Evolutionary conservation across 768 basidiomycete species (phyloP).

Genomic region (Lentinula edodes): DNA sequence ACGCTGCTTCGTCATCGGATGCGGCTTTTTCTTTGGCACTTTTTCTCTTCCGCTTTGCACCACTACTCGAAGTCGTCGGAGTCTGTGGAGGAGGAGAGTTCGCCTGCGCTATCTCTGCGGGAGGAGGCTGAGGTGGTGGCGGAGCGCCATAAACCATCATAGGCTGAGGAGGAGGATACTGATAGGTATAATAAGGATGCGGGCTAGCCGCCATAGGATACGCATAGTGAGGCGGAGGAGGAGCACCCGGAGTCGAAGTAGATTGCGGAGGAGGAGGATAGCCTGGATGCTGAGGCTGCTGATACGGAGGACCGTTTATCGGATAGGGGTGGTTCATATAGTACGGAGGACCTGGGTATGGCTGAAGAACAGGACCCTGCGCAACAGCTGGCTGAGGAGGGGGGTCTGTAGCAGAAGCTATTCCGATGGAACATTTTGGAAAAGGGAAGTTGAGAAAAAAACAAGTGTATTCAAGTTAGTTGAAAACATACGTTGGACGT

Average conservation of each 20-base stretch:
- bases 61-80: conserved; percentile 27
- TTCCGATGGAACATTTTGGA: not conserved
- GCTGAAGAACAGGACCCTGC: conserved; percentile 40
- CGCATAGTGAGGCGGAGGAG: conserved; percentile 43
- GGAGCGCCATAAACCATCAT: conserved; percentile 64
- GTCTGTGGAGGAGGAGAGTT: conserved; percentile 23
- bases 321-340: conserved; percentile 68
- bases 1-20: conserved; percentile 59
- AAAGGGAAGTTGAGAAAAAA: conserved; percentile 1
- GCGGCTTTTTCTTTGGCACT: conserved; percentile 37
- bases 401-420: conserved; percentile 23
- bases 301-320: conserved; percentile 48
- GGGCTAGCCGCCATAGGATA: conserved; percentile 54
- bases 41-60: conserved; percentile 64
- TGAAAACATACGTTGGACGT: conserved; percentile 15
- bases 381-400: conserved; percentile 24
- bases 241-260: conserved; percentile 32
- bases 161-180: conserved; percentile 59
- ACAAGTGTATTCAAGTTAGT: conserved; percentile 15
- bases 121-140: conserved; percentile 36
- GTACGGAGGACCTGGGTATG: conserved; percentile 47
- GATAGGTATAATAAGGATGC: conserved; percentile 50
- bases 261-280: conserved; percentile 26
- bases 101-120: conserved; percentile 18
- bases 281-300: conserved; percentile 19